Evolutionary conservation across 2,329 filamentous ascomycete genomes (phyloP).

Genomic region (Endothia cerciana): DNA sequence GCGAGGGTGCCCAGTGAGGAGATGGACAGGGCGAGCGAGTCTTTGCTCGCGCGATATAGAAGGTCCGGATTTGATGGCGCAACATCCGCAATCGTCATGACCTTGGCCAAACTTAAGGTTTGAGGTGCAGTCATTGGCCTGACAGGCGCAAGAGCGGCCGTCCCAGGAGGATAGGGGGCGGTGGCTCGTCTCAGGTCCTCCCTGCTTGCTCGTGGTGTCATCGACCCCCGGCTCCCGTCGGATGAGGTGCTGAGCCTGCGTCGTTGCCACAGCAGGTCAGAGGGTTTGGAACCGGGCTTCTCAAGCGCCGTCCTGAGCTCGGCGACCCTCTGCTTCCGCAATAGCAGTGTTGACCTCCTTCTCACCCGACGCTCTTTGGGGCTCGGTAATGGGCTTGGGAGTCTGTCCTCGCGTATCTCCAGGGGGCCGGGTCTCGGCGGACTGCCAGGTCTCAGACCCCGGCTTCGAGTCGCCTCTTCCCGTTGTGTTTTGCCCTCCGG

Average conservation of each 20-base stretch:
- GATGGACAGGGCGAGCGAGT: slow-evolving; percentile 11
- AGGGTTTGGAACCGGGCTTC: slow-evolving; percentile 23
- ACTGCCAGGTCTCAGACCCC: neutral
- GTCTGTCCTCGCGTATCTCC: neutral
- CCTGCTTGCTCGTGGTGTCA: slow-evolving; percentile 23
- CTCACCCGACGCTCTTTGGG: slow-evolving; percentile 29
- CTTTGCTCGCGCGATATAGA: slow-evolving; percentile 9
- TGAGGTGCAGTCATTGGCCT: slow-evolving; percentile 1
- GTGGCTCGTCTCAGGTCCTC: slow-evolving; percentile 31
- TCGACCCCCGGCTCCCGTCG: slow-evolving; percentile 6
- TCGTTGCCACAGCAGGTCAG: slow-evolving; percentile 26
- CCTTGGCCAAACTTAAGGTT: slow-evolving; percentile 14
- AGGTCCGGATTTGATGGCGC: slow-evolving; percentile 14
- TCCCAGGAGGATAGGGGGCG: neutral
- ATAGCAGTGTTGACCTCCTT: slow-evolving; percentile 25
- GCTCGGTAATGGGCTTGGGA: slow-evolving; percentile 20
- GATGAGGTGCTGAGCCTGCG: slow-evolving; percentile 25
- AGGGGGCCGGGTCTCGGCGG: neutral
- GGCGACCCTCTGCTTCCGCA: slow-evolving; percentile 20
- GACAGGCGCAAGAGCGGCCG: neutral
- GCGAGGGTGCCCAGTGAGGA: slow-evolving; percentile 17
- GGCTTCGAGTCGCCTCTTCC: neutral
- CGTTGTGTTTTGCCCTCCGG: slow-evolving; percentile 22
- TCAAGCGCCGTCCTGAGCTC: slow-evolving; percentile 21
- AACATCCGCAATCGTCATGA: slow-evolving; percentile 27